Evolutionary conservation across 2,329 filamentous ascomycete species (phyloP).

Genomic region (Colletotrichum costaricense): DNA sequence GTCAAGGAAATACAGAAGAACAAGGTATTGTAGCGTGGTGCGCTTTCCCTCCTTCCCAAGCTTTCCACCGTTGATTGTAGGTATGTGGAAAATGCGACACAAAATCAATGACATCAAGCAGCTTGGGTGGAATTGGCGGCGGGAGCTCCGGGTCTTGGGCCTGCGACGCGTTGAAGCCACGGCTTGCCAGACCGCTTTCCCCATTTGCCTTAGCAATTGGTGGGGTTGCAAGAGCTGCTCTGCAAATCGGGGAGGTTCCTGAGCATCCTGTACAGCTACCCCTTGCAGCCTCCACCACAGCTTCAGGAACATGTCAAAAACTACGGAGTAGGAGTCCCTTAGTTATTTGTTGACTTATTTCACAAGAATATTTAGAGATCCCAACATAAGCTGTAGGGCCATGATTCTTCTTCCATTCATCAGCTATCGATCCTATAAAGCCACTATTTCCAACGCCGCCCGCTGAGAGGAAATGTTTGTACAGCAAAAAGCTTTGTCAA

Average conservation of each 20-base stretch:
- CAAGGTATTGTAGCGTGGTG: background rate
- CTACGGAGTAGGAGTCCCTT: background rate
- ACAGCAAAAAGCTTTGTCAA: background rate
- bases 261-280: background rate
- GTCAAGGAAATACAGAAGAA: background rate
- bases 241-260: background rate
- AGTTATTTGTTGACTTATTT: too few relatives aligned
- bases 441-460: slow-evolving; percentile 24
- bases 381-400: background rate
- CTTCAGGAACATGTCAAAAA: background rate
- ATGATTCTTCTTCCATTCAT: slow-evolving; percentile 20
- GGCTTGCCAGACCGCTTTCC: background rate
- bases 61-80: background rate
- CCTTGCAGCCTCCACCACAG: background rate
- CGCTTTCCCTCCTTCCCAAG: background rate
- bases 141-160: background rate
- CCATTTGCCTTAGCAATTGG: background rate
- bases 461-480: slow-evolving; percentile 16
- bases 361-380: too few relatives aligned
- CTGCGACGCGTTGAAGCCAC: background rate
- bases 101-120: slow-evolving; percentile 14
- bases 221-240: background rate
- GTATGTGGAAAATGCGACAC: background rate
- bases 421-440: background rate
- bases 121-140: background rate